phyloP scores from a whole-genome alignment of 495 filamentous ascomycete genomes.

The Diplogelasinospora grovesii region DNA sequence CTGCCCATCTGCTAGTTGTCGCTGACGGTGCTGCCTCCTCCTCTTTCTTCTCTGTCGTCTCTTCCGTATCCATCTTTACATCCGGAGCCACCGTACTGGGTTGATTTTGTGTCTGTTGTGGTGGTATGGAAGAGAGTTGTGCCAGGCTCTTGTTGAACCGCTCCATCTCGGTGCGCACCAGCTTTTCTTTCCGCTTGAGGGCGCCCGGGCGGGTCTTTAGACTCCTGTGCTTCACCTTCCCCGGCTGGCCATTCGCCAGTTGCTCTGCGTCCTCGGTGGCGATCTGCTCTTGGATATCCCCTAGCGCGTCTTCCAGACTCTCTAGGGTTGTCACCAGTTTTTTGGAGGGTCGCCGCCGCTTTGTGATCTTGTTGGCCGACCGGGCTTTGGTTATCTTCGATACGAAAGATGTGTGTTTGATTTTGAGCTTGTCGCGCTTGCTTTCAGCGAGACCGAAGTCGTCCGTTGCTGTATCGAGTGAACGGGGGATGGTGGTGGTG shows the following conservation, averaged over 20 bases:
- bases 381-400: slow-evolving; percentile 63
- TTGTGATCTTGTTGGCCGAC: slow-evolving; percentile 21
- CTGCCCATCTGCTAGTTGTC: slow-evolving; percentile 59
- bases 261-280: slow-evolving; percentile 30
- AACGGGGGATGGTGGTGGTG: too few species aligned
- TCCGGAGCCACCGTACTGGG: not conserved
- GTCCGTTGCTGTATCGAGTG: too few species aligned
- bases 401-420: slow-evolving; percentile 71
- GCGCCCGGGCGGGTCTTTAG: slow-evolving; percentile 69
- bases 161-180: slow-evolving; percentile 72
- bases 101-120: not conserved
- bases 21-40: slow-evolving; percentile 23
- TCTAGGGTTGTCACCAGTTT: slow-evolving; percentile 73
- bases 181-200: slow-evolving; percentile 70
- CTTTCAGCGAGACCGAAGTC: too few species aligned
- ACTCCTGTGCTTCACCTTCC: slow-evolving; percentile 62
- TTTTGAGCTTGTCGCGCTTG: slow-evolving; percentile 70
- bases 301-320: slow-evolving; percentile 70
- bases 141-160: slow-evolving; percentile 79
- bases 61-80: slow-evolving; percentile 7
- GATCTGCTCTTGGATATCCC: slow-evolving; percentile 40
- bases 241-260: slow-evolving; percentile 31
- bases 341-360: slow-evolving; percentile 62
- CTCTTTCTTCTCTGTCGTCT: slow-evolving; percentile 11
- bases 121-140: slow-evolving; percentile 43